Evolutionary conservation across 2,329 filamentous ascomycete species (phyloP), one percentile per base, ranked within the genome.

Genomic region (Spiromastix sp.): DNA sequence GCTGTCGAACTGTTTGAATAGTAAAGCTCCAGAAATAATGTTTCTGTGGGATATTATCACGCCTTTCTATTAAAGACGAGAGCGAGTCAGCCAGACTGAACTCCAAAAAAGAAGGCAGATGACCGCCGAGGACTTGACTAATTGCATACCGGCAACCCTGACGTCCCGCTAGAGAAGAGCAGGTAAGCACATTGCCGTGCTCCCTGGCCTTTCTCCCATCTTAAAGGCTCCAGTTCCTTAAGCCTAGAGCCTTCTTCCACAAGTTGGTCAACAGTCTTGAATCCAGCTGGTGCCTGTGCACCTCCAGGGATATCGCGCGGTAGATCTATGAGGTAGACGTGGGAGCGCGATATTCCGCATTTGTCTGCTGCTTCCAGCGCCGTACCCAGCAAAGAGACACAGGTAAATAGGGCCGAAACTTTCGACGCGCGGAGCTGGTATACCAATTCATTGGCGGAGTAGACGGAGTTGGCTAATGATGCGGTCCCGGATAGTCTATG

Each of bases 11-110:
- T 67, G 49, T 6, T 48, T 51, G 32, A 74, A 64, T 52, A 83
- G 79, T 29, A 82, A 48, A 1, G 75, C 69, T 50, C 84, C 84
- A 37, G 79, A 70, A 32, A 85, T 84, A 33, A 84, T 73, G 44
- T 85, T 85, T 29, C 58, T 58, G 51, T 85, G 81, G 3, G 77
- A 81, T 36, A 85, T 78, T 74, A 81, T 81, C 40, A 84, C 80
- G 24, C 78, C 79, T 75, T 82, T 82, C 71, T 79, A 36, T 1
- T 19, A 5, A 13, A 22, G 24, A 7, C 4, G 9, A n/a, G 16
- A 27, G 19, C 15, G 15, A 5, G 13, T 13, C 18, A 31, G 13
- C 38, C 3, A 26, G 24, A 19, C 10, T 5, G 20, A n/a, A 8
- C 2, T 15, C 16, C 9, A n/a, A 13, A 11, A 18, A 22, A 32